phyloP scores from a whole-genome alignment of 768 basidiomycete species.

The Termitomyces sp. region DNA sequence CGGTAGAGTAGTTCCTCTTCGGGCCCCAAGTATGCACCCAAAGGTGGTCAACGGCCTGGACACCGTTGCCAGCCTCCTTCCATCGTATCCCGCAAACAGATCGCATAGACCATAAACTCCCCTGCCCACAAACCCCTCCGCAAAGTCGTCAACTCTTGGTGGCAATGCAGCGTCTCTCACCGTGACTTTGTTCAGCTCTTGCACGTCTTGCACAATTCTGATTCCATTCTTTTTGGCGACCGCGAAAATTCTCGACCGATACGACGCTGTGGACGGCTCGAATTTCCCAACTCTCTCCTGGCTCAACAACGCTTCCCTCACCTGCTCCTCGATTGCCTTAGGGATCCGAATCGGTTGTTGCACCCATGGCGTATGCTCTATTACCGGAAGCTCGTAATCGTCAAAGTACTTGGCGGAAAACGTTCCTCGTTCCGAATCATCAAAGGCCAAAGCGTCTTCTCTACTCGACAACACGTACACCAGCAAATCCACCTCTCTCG shows the following conservation, averaged over 20 bases:
- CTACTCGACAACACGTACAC: slow-evolving; percentile 9
- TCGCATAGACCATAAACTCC: too few relatives aligned
- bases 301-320: slow-evolving; percentile 20
- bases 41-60: too few relatives aligned
- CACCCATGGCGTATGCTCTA: slow-evolving; percentile 5
- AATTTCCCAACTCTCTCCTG: background rate
- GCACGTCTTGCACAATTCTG: slow-evolving; percentile 26
- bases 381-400: slow-evolving; percentile 26
- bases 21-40: too few relatives aligned
- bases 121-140: too few relatives aligned
- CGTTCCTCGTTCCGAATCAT: slow-evolving; percentile 20
- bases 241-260: slow-evolving; percentile 18
- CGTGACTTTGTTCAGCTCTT: slow-evolving; percentile 23
- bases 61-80: too few relatives aligned
- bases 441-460: slow-evolving; percentile 14
- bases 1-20: too few relatives aligned
- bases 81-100: too few relatives aligned
- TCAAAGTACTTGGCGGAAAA: slow-evolving; percentile 26
- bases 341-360: slow-evolving; percentile 23
- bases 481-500: slow-evolving; percentile 15
- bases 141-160: too few relatives aligned
- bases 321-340: slow-evolving; percentile 15
- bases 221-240: slow-evolving; percentile 5
- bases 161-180: too few relatives aligned
- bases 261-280: slow-evolving; percentile 7